Evolutionary conservation across 1,284 basidiomycete species (phyloP).

Genomic region (Cryptococcus neoformans): DNA sequence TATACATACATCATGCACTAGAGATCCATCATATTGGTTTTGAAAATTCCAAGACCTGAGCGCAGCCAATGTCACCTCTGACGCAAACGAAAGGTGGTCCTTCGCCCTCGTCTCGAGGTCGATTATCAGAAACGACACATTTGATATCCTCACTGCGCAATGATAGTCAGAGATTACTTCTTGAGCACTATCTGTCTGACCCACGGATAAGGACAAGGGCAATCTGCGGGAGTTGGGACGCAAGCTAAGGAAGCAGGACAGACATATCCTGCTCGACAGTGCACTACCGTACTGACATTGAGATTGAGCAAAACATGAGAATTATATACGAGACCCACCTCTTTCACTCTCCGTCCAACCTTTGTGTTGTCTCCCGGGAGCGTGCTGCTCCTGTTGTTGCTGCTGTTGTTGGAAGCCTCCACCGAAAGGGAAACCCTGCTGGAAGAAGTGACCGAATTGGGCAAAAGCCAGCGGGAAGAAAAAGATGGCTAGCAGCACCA

Average conservation of each 20-base stretch:
- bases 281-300: constrained; percentile 20
- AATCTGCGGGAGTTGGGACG: constrained; percentile 46
- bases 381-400: constrained; percentile 3
- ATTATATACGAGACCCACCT: constrained; percentile 15
- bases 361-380: constrained; percentile 27
- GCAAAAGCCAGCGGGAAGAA: constrained; percentile 4
- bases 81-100: constrained; percentile 46
- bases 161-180: not conserved
- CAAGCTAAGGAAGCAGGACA: constrained; percentile 42
- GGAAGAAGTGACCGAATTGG: constrained; percentile 47
- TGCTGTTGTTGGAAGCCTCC: constrained; percentile 17
- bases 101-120: constrained; percentile 43
- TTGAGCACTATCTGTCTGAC: constrained; percentile 1
- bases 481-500: not conserved
- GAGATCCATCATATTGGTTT: constrained; percentile 24
- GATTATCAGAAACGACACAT: constrained; percentile 39
- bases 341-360: constrained; percentile 40
- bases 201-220: constrained; percentile 47
- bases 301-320: not conserved
- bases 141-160: constrained; percentile 41
- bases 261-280: constrained; percentile 45
- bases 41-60: constrained; percentile 25
- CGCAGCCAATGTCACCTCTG: constrained; percentile 26
- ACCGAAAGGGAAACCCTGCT: constrained; percentile 33
- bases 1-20: not conserved